A percentile compares a stretch with the other conserved stretches of the same genome.
These are phyloP conservation scores for Cladosporium velox DNA, from an alignment of 2,329 filamentous ascomycete genomes.

Conservation along the genomic window DNA sequence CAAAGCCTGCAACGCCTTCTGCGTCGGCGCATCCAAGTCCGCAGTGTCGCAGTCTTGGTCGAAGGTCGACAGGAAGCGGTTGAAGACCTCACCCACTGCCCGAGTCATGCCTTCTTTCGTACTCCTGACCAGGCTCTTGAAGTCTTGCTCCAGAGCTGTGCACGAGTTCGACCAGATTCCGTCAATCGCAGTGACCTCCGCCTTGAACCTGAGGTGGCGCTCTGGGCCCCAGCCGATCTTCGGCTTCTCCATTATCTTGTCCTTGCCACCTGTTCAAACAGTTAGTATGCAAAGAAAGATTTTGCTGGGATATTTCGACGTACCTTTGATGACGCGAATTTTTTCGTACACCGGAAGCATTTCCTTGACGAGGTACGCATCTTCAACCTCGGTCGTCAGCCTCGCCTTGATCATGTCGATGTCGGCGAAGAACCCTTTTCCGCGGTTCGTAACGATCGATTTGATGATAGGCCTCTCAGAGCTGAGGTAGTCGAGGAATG, in stretches of 20 bases:
- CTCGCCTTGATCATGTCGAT: conserved; percentile 1
- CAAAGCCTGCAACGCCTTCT: not conserved
- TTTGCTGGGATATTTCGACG: too few species aligned
- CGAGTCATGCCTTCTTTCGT: not conserved
- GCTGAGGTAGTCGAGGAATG: conserved; percentile 22
- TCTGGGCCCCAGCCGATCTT: not conserved
- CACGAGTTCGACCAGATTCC: not conserved
- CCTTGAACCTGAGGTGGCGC: conserved; percentile 3
- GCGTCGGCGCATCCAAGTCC: not conserved
- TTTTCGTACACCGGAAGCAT: conserved; percentile 27
- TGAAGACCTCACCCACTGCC: not conserved
- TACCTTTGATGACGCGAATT: conserved; percentile 22
- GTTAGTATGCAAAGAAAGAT: not conserved
- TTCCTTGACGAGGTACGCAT: conserved; percentile 21
- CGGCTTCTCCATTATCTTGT: not conserved
- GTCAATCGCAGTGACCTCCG: not conserved
- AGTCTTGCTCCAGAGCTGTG: not conserved
- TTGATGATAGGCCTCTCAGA: conserved; percentile 17
- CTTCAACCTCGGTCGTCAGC: not conserved
- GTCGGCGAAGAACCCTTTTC: not conserved
- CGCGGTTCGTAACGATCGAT: not conserved
- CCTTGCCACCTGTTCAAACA: not conserved
- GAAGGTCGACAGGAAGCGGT: not conserved
- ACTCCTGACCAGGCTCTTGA: not conserved
- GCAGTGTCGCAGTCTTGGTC: not conserved